Conservation (phyloP, 805 yeast genomes). For the Saturnispora besseyi region DNA sequence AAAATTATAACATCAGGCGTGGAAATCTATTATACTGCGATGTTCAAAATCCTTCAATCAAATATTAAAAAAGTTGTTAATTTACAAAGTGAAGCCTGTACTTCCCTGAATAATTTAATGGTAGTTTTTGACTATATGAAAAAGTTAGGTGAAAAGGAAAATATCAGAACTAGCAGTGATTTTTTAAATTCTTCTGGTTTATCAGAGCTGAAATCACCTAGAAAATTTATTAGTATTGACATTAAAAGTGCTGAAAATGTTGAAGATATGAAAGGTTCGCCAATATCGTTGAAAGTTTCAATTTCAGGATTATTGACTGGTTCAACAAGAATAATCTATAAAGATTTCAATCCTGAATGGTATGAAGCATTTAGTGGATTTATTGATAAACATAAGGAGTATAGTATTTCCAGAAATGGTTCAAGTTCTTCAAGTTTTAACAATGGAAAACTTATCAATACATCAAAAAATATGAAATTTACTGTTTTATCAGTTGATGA, state of each 20-base stretch:
- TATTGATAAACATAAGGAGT: constrained; percentile 9
- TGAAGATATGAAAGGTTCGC: constrained; percentile 24
- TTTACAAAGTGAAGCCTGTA: constrained; percentile 21
- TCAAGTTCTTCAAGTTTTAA: not conserved
- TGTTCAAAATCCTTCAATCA: constrained; percentile 16
- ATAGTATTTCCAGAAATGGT: not conserved
- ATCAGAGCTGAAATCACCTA: constrained; percentile 2
- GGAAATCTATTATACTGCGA: constrained; percentile 37
- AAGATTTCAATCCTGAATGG: constrained; percentile 69
- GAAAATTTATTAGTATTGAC: constrained; percentile 18
- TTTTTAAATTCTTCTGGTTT: not conserved
- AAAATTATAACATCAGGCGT: constrained; percentile 57
- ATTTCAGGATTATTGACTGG: constrained; percentile 20
- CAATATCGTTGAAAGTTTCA: constrained; percentile 20
- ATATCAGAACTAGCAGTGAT: constrained; percentile 9
- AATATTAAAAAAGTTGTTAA: constrained; percentile 15
- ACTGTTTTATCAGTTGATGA: constrained; percentile 18
- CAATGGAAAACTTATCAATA: not conserved
- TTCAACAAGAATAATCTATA: constrained; percentile 55
- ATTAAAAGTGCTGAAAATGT: constrained; percentile 25
- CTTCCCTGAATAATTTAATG: constrained; percentile 24
- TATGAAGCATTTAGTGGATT: constrained; percentile 69
- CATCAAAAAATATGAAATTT: constrained; percentile 1
- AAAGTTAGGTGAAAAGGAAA: constrained; percentile 5
- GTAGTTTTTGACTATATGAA: constrained; percentile 14